Percentiles rank a stretch among this genome's conserved stretches.
Evolutionary conservation across 208 protist species (phyloP).

Genomic region (Trypanosoma melophagium): DNA sequence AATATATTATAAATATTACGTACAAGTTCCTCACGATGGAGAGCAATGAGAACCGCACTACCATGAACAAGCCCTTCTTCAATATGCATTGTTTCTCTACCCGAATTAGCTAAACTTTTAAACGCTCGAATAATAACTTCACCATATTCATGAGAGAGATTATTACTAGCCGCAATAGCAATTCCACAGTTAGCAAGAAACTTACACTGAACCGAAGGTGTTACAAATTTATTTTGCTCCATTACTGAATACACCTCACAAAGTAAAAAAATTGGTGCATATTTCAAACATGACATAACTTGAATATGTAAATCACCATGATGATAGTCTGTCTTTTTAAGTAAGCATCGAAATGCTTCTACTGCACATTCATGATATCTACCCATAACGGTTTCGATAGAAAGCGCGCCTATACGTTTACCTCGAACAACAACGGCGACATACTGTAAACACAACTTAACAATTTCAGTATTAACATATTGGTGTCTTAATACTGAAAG

Average conservation of each 20-base stretch:
- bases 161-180: slow-evolving; percentile 17
- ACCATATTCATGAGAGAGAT: slow-evolving; percentile 14
- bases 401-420: slow-evolving; percentile 12
- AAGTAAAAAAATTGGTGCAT: slow-evolving; percentile 31
- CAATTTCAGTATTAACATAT: slow-evolving; percentile 25
- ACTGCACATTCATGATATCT: slow-evolving; percentile 29
- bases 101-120: slow-evolving; percentile 24
- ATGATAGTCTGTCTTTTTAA: background rate
- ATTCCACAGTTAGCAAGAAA: slow-evolving; percentile 80
- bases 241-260: slow-evolving; percentile 28
- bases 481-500: slow-evolving; percentile 30
- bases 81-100: slow-evolving; percentile 29
- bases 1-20: slow-evolving; percentile 37
- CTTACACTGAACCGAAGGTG: slow-evolving; percentile 47
- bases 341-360: slow-evolving; percentile 21
- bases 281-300: slow-evolving; percentile 34
- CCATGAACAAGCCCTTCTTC: slow-evolving; percentile 71
- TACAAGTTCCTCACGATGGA: slow-evolving; percentile 38
- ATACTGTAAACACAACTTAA: slow-evolving; percentile 52
- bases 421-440: slow-evolving; percentile 37
- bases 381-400: slow-evolving; percentile 25
- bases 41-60: slow-evolving; percentile 51
- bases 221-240: slow-evolving; percentile 15
- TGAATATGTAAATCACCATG: slow-evolving; percentile 27
- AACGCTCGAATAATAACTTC: slow-evolving; percentile 39